Evolutionary conservation across 1,284 basidiomycete species (phyloP).

Genomic region (Cerrena zonata): DNA sequence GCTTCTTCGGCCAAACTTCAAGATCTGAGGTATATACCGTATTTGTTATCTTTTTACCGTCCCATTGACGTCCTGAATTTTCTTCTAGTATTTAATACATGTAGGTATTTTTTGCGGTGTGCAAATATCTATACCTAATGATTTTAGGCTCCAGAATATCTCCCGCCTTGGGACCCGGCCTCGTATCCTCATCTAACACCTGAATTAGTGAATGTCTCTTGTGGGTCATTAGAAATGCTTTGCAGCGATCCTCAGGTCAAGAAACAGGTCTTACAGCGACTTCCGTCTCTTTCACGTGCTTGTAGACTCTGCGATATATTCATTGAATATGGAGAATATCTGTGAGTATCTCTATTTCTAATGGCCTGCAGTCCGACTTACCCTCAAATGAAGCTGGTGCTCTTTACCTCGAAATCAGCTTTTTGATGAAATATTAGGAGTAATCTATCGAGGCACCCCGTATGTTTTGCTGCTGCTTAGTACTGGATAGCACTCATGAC

Average conservation of each 20-base stretch:
- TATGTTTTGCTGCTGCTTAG: conserved; percentile 20
- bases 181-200: conserved; percentile 19
- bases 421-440: conserved; percentile 43
- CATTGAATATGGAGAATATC: conserved; percentile 44
- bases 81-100: conserved; percentile 45
- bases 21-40: conserved; percentile 49
- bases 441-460: conserved; percentile 40
- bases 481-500: background rate
- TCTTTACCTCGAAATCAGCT: conserved; percentile 31
- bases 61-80: conserved; percentile 1
- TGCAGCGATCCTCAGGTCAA: conserved; percentile 30
- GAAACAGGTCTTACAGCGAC: conserved; percentile 34
- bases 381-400: conserved; percentile 9
- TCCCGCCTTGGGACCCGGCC: conserved; percentile 5
- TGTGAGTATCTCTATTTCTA: conserved; percentile 38
- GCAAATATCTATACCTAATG: background rate
- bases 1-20: conserved; percentile 58
- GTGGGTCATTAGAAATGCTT: conserved; percentile 27
- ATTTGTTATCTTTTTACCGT: background rate
- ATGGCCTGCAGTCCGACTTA: background rate
- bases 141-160: background rate
- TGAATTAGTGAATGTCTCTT: conserved; percentile 21
- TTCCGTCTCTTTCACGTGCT: conserved; percentile 51
- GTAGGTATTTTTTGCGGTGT: conserved; percentile 26
- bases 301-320: conserved; percentile 50